A percentile compares a stretch with the other conserved stretches of the same genome.
Conservation (phyloP, 2,329 filamentous ascomycete species). For the Diplocarpon mali region DNA sequence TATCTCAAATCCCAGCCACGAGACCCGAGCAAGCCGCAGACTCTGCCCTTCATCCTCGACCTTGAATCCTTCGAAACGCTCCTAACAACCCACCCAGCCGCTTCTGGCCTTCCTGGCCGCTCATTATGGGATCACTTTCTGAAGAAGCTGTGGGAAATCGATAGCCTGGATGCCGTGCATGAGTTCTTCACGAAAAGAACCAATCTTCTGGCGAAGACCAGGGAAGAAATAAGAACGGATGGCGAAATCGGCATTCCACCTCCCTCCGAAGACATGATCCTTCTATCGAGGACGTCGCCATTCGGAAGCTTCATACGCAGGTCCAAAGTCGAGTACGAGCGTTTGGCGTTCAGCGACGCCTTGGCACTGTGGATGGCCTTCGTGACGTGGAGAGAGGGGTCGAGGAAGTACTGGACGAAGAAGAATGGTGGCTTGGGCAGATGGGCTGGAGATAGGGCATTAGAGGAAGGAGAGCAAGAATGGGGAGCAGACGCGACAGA, state of each 20-base stretch:
- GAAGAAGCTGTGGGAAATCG: constrained; percentile 69
- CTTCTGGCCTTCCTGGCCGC: constrained; percentile 55
- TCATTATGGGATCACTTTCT: constrained; percentile 85
- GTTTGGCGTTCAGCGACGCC: constrained; percentile 69
- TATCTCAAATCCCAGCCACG: constrained; percentile 24
- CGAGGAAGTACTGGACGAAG: constrained; percentile 48
- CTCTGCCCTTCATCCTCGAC: constrained; percentile 35
- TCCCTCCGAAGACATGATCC: constrained; percentile 41
- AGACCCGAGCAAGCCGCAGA: constrained; percentile 3
- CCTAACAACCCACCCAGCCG: constrained; percentile 40
- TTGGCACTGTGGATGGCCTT: constrained; percentile 74
- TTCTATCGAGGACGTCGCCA: constrained; percentile 62
- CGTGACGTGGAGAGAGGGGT: constrained; percentile 68
- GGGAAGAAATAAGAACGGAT: constrained; percentile 46
- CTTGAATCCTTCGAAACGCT: constrained; percentile 49
- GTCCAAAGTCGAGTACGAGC: constrained; percentile 66
- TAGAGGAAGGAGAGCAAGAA: constrained; percentile 37
- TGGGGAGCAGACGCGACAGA: constrained; percentile 40
- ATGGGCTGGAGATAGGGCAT: constrained; percentile 47
- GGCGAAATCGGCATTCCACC: constrained; percentile 40
- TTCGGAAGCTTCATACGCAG: constrained; percentile 72
- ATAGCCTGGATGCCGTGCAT: constrained; percentile 72
- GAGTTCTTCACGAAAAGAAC: constrained; percentile 56
- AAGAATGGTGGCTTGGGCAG: constrained; percentile 35
- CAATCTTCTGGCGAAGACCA: constrained; percentile 48